phyloP scores from a whole-genome alignment of 2,329 filamentous ascomycete genomes.

The Botrytis byssoidea region DNA sequence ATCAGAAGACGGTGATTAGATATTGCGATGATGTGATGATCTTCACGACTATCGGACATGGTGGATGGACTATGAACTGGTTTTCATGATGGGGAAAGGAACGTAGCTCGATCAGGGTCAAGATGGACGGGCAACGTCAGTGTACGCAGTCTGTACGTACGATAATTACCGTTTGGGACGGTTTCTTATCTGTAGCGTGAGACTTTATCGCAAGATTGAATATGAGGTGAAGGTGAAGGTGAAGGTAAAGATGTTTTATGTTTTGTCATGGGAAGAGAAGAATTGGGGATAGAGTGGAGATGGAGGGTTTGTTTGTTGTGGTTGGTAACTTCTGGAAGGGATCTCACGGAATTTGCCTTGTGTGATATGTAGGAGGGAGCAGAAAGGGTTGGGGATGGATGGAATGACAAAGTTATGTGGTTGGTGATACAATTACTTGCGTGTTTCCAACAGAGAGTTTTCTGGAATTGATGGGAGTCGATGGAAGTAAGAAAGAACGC shows the following conservation, averaged over 20 bases:
- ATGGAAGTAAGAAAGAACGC: too few species aligned
- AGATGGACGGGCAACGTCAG: slow-evolving; percentile 2
- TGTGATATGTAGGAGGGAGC: background rate
- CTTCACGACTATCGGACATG: background rate
- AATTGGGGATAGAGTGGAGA: background rate
- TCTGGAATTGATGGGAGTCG: background rate
- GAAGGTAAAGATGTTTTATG: background rate
- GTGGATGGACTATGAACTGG: background rate
- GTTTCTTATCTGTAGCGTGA: background rate
- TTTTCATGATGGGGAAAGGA: background rate
- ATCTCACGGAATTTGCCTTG: background rate
- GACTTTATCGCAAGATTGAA: background rate
- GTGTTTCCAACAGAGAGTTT: background rate
- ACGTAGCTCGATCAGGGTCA: background rate
- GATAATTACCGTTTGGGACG: background rate
- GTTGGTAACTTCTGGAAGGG: background rate
- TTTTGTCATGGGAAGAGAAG: background rate
- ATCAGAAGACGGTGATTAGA: slow-evolving; percentile 1
- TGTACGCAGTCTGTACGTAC: background rate
- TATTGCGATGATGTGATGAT: slow-evolving; percentile 4
- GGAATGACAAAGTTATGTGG: background rate
- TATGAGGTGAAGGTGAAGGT: background rate
- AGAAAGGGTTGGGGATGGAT: background rate
- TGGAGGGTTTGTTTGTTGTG: background rate
- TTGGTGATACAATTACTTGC: background rate